Conservation (phyloP, 805 yeast species). For the Candida orba region DNA sequence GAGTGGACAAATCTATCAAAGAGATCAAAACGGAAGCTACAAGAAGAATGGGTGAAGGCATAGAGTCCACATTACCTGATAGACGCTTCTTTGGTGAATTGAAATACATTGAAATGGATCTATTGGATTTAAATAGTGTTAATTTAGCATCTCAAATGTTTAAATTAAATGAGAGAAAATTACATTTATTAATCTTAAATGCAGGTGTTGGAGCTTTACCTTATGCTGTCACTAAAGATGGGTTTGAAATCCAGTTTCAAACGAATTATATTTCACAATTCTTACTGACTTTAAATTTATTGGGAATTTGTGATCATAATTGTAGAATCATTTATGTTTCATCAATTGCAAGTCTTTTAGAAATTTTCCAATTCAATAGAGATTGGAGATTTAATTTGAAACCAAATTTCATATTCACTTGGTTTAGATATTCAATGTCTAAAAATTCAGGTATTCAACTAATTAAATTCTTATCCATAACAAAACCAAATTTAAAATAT, state of each 20-base stretch:
- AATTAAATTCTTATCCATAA: slow-evolving; percentile 53
- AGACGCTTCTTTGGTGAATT: slow-evolving; percentile 41
- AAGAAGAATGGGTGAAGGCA: slow-evolving; percentile 7
- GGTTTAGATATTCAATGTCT: slow-evolving; percentile 73
- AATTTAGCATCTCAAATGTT: slow-evolving; percentile 43
- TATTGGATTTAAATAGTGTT: slow-evolving; percentile 36
- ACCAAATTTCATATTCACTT: slow-evolving; percentile 67
- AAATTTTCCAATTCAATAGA: slow-evolving; percentile 40
- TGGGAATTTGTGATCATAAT: slow-evolving; percentile 30
- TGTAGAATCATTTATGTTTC: slow-evolving; percentile 52
- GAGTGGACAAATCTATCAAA: slow-evolving; percentile 50
- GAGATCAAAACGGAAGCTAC: slow-evolving; percentile 50
- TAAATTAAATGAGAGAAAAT: slow-evolving; percentile 34
- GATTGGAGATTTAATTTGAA: slow-evolving; percentile 42
- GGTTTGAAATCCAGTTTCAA: slow-evolving; percentile 74
- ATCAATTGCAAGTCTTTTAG: slow-evolving; percentile 55
- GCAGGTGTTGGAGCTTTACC: slow-evolving; percentile 84
- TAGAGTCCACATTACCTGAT: slow-evolving; percentile 8
- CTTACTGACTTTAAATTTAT: slow-evolving; percentile 52
- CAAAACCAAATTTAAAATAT: slow-evolving; percentile 59
- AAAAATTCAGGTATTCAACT: slow-evolving; percentile 75
- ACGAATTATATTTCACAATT: slow-evolving; percentile 75
- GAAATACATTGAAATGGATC: slow-evolving; percentile 46
- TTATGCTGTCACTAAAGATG: slow-evolving; percentile 52
- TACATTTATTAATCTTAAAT: slow-evolving; percentile 65